These are phyloP conservation scores for Candida maris DNA, from an alignment of 805 yeast species.

Conservation along the genomic window DNA sequence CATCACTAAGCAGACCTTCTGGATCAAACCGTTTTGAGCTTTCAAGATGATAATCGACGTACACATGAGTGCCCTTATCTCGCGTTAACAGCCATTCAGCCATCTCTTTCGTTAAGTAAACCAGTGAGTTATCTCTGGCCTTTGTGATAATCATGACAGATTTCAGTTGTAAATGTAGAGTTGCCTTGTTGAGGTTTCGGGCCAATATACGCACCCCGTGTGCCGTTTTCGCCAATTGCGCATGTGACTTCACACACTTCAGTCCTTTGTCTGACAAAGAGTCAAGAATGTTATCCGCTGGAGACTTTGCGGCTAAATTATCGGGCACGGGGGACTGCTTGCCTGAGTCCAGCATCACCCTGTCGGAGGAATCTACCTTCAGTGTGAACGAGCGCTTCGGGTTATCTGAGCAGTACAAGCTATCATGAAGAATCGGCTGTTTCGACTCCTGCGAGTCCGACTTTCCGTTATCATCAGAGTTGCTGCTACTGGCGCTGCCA, in stretches of 20 bases:
- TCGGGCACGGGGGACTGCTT: constrained; percentile 2
- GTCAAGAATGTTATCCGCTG: constrained; percentile 18
- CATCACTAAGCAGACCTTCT: constrained; percentile 44
- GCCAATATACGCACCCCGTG: constrained; percentile 75
- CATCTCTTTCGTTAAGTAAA: constrained; percentile 71
- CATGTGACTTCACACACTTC: constrained; percentile 60
- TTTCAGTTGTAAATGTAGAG: constrained; percentile 63
- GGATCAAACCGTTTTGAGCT: constrained; percentile 62
- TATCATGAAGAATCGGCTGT: constrained; percentile 29
- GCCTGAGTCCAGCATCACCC: constrained; percentile 8
- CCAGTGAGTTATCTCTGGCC: constrained; percentile 77
- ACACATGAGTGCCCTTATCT: constrained; percentile 38
- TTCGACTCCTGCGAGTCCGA: constrained; percentile 22
- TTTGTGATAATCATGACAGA: constrained; percentile 84
- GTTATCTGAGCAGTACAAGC: constrained; percentile 24
- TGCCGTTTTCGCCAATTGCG: constrained; percentile 75
- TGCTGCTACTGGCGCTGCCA: neutral
- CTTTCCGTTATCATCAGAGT: constrained; percentile 1
- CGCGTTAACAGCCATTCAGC: constrained; percentile 66
- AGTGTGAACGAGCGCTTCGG: constrained; percentile 22
- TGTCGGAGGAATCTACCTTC: constrained; percentile 16
- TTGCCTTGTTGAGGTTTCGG: constrained; percentile 66
- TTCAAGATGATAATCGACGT: constrained; percentile 69
- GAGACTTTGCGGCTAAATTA: constrained; percentile 3
- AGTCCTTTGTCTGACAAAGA: constrained; percentile 38